phyloP scores from a whole-genome alignment of 768 basidiomycete genomes.

The Phlegmacium glaucopus region DNA sequence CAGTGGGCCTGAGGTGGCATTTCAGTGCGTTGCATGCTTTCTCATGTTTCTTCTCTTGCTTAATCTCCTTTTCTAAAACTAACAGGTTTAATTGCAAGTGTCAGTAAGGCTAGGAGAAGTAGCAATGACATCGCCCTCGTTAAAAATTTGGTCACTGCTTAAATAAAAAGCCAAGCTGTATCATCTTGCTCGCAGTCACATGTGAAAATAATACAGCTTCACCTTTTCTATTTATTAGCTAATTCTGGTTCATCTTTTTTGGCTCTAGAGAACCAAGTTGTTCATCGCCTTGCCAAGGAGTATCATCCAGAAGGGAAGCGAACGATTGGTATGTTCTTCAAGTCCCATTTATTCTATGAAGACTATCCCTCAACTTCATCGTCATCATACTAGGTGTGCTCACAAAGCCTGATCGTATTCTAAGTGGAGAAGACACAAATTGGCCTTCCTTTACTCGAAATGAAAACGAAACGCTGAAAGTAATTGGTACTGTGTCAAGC shows the following conservation, averaged over 20 bases:
- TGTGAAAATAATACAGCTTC: slow-evolving; percentile 51
- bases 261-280: slow-evolving; percentile 67
- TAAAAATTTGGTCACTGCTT: slow-evolving; percentile 49
- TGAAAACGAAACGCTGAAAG: slow-evolving; percentile 47
- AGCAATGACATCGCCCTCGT: slow-evolving; percentile 60
- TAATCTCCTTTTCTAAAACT: background rate
- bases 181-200: slow-evolving; percentile 55
- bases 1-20: slow-evolving; percentile 51
- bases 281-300: slow-evolving; percentile 58
- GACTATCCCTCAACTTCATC: background rate
- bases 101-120: slow-evolving; percentile 41
- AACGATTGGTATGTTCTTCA: slow-evolving; percentile 59
- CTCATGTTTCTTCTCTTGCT: background rate
- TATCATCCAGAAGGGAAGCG: slow-evolving; percentile 61
- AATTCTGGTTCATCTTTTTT: background rate
- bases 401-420: slow-evolving; percentile 48
- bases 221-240: background rate
- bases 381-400: slow-evolving; percentile 48
- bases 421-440: slow-evolving; percentile 44
- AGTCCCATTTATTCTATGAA: background rate
- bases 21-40: slow-evolving; percentile 36
- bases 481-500: slow-evolving; percentile 62
- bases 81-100: slow-evolving; percentile 57
- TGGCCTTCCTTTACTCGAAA: slow-evolving; percentile 61
- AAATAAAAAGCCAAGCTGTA: slow-evolving; percentile 64